Evolutionary conservation across 148 eudicot species (phyloP).

Genomic region (Euryodendron excelsum): DNA sequence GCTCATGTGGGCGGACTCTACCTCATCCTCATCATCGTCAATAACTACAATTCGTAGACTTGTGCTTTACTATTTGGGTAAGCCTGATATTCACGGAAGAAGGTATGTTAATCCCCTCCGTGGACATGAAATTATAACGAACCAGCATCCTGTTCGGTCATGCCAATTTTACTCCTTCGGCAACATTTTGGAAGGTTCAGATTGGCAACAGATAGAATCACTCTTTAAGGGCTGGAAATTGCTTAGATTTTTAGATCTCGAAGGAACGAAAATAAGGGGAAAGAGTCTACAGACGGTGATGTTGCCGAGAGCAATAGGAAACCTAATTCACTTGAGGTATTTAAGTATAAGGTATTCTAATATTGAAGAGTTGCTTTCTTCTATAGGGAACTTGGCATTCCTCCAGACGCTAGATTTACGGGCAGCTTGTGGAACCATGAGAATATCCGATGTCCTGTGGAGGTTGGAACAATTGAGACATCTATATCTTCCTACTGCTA

Average conservation of each 20-base stretch:
- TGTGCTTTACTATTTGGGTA: too few relatives aligned
- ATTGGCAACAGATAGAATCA: slow-evolving; percentile 1
- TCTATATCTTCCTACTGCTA: too few relatives aligned
- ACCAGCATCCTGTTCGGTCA: background rate
- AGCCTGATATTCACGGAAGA: too few relatives aligned
- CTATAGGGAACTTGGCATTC: too few relatives aligned
- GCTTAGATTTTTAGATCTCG: slow-evolving; percentile 32
- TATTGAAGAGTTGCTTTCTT: slow-evolving; percentile 16
- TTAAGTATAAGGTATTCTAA: slow-evolving; percentile 25
- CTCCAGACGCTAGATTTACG: too few relatives aligned
- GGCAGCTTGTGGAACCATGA: too few relatives aligned
- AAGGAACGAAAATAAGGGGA: background rate
- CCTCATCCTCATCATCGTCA: background rate
- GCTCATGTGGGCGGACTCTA: too few relatives aligned
- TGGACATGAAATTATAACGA: background rate
- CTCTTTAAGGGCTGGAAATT: slow-evolving; percentile 8
- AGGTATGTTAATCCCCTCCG: too few relatives aligned
- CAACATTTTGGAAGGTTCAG: background rate
- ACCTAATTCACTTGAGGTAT: slow-evolving; percentile 29
- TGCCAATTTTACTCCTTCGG: background rate
- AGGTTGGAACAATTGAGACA: too few relatives aligned
- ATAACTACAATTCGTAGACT: background rate
- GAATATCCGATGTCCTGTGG: too few relatives aligned
- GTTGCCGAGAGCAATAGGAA: slow-evolving; percentile 23
- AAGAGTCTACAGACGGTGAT: too few relatives aligned